These are phyloP conservation scores for Sindora glabra DNA, from an alignment of 306 rosid genomes.

Conservation along the genomic window DNA sequence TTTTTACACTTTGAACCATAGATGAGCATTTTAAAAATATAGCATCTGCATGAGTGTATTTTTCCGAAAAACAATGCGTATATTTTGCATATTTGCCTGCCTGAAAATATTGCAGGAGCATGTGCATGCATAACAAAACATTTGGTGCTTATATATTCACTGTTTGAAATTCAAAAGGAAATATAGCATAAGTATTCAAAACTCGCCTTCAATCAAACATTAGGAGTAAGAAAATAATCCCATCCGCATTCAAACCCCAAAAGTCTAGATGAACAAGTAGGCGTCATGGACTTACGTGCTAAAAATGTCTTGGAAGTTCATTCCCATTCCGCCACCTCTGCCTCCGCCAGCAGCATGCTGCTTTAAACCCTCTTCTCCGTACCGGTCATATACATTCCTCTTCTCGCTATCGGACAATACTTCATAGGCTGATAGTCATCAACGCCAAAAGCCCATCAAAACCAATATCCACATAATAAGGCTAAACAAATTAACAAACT, in stretches of 20 bases:
- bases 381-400: conserved; percentile 71
- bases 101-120: no score
- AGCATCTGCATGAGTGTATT: no score
- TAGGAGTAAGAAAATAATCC: background rate
- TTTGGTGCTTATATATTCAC: no score
- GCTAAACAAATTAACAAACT: background rate
- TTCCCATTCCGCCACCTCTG: conserved; percentile 84
- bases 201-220: background rate
- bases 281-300: conserved; percentile 44
- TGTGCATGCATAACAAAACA: no score
- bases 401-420: conserved; percentile 80
- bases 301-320: conserved; percentile 88
- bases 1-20: no score
- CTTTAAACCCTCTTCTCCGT: conserved; percentile 94
- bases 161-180: no score
- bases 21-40: no score
- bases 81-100: no score
- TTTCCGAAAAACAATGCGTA: no score
- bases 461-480: background rate
- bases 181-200: no score
- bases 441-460: conserved; percentile 10
- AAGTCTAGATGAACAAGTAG: background rate
- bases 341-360: conserved; percentile 95
- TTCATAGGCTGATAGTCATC: conserved; percentile 60
- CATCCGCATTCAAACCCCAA: background rate